These are phyloP conservation scores for Anthracocystis walkeri DNA, from an alignment of 1,284 basidiomycete species.

Conservation along the genomic window DNA sequence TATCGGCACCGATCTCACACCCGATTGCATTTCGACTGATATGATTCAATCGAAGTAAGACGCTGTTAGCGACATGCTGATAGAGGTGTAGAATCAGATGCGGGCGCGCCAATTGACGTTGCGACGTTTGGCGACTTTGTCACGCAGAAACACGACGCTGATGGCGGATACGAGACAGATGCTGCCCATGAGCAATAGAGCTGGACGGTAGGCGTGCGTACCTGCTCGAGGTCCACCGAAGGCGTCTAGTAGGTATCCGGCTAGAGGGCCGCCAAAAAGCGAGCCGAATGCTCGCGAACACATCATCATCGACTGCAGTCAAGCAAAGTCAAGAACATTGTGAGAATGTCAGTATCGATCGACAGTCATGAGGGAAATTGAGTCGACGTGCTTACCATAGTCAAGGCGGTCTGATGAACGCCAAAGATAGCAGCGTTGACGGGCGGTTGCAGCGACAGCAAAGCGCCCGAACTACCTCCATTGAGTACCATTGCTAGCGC, in stretches of 20 bases:
- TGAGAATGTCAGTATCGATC: no score
- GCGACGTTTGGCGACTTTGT: conserved; percentile 30
- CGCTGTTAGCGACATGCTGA: not conserved
- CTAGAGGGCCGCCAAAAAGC: conserved; percentile 44
- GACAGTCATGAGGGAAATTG: no score
- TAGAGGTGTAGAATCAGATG: conserved; percentile 8
- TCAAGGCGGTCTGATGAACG: conserved; percentile 41
- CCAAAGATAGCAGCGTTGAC: conserved; percentile 56
- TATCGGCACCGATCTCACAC: not conserved
- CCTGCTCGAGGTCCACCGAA: conserved; percentile 45
- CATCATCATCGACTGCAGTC: conserved; percentile 43
- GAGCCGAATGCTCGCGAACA: conserved; percentile 48
- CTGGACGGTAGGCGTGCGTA: conserved; percentile 40
- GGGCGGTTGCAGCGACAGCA: conserved; percentile 51
- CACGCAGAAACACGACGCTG: conserved; percentile 35
- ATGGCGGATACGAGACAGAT: conserved; percentile 42
- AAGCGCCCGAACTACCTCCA: conserved; percentile 47
- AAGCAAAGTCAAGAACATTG: no score
- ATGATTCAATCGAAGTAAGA: not conserved
- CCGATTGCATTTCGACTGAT: conserved; percentile 1
- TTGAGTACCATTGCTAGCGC: conserved; percentile 54
- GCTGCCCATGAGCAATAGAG: conserved; percentile 46
- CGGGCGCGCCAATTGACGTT: conserved; percentile 39
- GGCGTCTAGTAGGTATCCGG: conserved; percentile 52
- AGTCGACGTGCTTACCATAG: conserved; percentile 30